Evolutionary conservation across 2,329 filamentous ascomycete species (phyloP), one percentile per base, ranked within the genome.

Genomic region (Trichoderma semiorbis): DNA sequence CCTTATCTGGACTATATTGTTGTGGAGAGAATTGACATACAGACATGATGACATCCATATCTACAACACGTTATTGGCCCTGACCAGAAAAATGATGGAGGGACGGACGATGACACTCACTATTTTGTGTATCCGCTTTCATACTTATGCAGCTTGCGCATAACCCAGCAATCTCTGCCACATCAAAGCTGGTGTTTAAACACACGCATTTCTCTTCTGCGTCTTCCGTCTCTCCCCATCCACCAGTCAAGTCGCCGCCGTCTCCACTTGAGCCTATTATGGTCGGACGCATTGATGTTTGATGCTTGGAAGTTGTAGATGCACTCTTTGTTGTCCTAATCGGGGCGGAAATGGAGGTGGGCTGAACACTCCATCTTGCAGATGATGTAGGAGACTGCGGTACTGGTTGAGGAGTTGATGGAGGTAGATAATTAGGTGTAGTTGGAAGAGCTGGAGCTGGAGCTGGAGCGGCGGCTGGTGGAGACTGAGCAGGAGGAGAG

Each of bases 151-250:
- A 84, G 67, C 81, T 80, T 21, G 81, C 77, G 53, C 82, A 84
- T 10, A 83, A 74, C 1, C 77, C 81, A 7, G 81, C 79, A n/a
- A 84, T 73, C 47, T 76, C 73, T 39, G 79, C 76, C 14, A 84
- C 82, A 60, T 84, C 77, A 66, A 84, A 84, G 74, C 82, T 84
- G 68, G 76, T 74, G 66, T 84, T 83, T 8, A 73, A 65, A 65
- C 82, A 84, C 5, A 83, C 79, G 66, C 82, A 84, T 16, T 77
- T 73, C 66, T 77, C 75, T 70, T 84, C 82, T 1, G 77, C 77
- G 18, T 60, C 57, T 7, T 43, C 70, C n/a, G 24, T 36, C 12
- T 39, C 32, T 7, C 21, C 47, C 55, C 21, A 57, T 76, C 75
- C 32, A 73, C 73, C 10, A 69, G 53, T 63, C 61, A 63, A 50